Conservation (phyloP, 192 early-diverging fungal genomes). For the Neocallimastix lanati region DNA sequence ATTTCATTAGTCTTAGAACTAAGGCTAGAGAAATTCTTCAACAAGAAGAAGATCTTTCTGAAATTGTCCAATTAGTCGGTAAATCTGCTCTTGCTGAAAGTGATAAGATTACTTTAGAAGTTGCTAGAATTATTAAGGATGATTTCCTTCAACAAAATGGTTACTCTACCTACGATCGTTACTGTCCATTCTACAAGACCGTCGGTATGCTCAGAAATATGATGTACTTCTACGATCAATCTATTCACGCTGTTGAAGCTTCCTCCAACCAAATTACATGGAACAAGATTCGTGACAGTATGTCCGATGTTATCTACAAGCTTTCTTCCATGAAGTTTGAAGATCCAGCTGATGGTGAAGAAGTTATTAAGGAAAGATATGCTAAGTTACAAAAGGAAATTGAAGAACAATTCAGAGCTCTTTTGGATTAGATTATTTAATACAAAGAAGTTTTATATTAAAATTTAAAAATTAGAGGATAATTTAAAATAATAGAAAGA, state of each 20-base stretch:
- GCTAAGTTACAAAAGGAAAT: conserved; percentile 83
- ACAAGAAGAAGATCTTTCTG: conserved; percentile 92
- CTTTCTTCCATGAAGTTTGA: conserved; percentile 99
- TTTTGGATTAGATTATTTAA: conserved; percentile 34
- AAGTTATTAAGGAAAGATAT: conserved; percentile 66
- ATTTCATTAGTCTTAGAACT: conserved; percentile 78
- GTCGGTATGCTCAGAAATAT: conserved; percentile 96
- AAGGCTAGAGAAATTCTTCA: conserved; percentile 96
- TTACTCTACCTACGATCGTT: conserved; percentile 94
- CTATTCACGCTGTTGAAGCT: conserved; percentile 85
- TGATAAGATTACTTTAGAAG: conserved; percentile 97
- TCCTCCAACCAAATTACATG: conserved; percentile 77
- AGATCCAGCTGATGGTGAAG: conserved; percentile 92
- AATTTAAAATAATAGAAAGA: neutral
- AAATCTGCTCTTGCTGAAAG: conserved; percentile 80
- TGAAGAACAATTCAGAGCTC: conserved; percentile 76
- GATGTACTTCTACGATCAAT: conserved; percentile 88
- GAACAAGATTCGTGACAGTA: conserved; percentile 81
- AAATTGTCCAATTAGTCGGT: conserved; percentile 99
- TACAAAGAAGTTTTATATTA: neutral
- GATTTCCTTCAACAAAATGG: conserved; percentile 99
- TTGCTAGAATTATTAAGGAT: conserved; percentile 96
- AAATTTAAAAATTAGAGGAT: neutral
- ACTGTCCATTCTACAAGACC: conserved; percentile 99
- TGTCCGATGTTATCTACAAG: conserved; percentile 87